A percentile compares a stretch with the other conserved stretches of the same genome.
Evolutionary conservation across 345 rosid genomes (phyloP).

Genomic region (Salix koriyanagi): DNA sequence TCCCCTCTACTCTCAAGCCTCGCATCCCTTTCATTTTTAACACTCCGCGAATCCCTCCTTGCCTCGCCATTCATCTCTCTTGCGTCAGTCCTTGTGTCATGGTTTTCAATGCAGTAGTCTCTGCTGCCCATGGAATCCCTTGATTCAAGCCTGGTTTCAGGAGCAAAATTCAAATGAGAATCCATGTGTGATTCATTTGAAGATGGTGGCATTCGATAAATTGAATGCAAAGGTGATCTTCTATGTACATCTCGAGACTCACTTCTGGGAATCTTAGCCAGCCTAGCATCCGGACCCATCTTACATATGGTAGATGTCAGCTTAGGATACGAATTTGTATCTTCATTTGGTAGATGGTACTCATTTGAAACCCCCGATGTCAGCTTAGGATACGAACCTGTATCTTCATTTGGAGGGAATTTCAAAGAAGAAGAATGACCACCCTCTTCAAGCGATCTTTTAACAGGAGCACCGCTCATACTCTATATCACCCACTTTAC

Average conservation of each 20-base stretch:
- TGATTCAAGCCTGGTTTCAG: constrained; percentile 51
- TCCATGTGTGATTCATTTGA: constrained; percentile 59
- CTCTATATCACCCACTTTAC: not conserved
- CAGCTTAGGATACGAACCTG: constrained; percentile 54
- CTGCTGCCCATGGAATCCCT: constrained; percentile 63
- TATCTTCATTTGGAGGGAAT: constrained; percentile 64
- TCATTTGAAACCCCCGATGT: constrained; percentile 45
- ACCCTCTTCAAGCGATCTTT: constrained; percentile 81
- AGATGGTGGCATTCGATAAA: constrained; percentile 48
- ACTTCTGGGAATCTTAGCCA: constrained; percentile 53
- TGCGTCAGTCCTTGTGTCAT: constrained; percentile 56
- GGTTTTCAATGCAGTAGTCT: constrained; percentile 48
- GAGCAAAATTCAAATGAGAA: constrained; percentile 29
- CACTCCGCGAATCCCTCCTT: constrained; percentile 70
- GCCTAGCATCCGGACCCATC: constrained; percentile 49
- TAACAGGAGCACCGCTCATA: constrained; percentile 27
- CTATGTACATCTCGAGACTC: constrained; percentile 76
- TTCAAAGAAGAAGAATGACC: constrained; percentile 66
- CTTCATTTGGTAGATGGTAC: constrained; percentile 59
- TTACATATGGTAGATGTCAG: constrained; percentile 48
- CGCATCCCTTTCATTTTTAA: constrained; percentile 61
- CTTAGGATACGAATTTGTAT: constrained; percentile 55
- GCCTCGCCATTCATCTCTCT: constrained; percentile 56
- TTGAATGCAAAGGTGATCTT: constrained; percentile 69
- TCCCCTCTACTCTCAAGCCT: constrained; percentile 62